Base-by-base conservation (phyloP, 768 basidiomycete species). In the Russula compacta region DNA sequence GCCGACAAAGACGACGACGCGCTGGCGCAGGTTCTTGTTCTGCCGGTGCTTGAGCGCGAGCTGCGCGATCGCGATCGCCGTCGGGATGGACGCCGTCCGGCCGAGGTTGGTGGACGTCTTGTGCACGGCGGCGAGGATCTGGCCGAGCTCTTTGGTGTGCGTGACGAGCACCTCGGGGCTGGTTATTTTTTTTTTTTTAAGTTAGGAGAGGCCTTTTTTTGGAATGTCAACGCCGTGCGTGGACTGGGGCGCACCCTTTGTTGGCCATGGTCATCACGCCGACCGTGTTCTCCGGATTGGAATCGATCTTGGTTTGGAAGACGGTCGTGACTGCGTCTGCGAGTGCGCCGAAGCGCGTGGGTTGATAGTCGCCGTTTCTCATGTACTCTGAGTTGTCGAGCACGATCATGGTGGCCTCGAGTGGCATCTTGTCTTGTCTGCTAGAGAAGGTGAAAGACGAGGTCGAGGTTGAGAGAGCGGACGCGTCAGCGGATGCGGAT, bases 241-340 rank as follows among this genome's bases (percentile, higher is more conserved):
- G n/a, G n/a, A n/a, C n/a, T n/a, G n/a, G n/a, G 15, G 70, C 83
- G 72, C 69, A 95, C 95, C 88, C 87, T 74, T 97, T 97, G 58
- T 92, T 90, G 14, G 93, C 95, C 92, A 95, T 95, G 33, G 92
- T 92, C 95, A 99, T 97, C 44, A 98, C 77, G 5, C 97, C 97
- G 44, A 98, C 95, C 11, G 93, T 93, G 74, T 90, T 98, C 76
- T 99, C 97, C 17, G 95, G 92, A 76, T 99, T 98, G 29, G 92
- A 88, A 71, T 92, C 87, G 67, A 88, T 88, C 81, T 99, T 99
- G 56, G 91, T 85, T 71, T 87, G 86, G 73, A 97, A 94, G 68
- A 98, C 80, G 59, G 86, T 83, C 59, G 83, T 93, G 65, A 95
- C 89, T 2, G 95, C 91, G 74, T 98, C 94, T 7, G 86, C 76